Base-by-base conservation (phyloP, 169 alveolate genomes). In the Eimeria necatrix region DNA sequence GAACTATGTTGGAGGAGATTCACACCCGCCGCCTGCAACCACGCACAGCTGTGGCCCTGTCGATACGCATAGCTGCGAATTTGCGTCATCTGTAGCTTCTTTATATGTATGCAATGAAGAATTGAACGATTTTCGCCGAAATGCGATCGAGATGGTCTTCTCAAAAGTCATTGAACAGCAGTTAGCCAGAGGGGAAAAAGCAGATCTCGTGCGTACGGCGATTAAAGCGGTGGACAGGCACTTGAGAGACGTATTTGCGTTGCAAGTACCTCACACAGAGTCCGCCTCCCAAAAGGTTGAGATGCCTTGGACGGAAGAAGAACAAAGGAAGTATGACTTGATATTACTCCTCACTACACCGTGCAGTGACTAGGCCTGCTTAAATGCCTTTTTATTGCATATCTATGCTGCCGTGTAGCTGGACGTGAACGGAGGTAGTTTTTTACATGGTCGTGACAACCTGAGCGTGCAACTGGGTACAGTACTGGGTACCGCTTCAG, bases 231-330 rank as follows among this genome's bases (percentile, higher is more conserved):
- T 90, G 61, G 94, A 90, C 80, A 24, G 94, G 22, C 88, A 90
- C 94, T 3, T 90, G 64, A 26, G 64, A 76, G 73, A 48, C 10
- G 59, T 90, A 22, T 90, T 90, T n/a, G 81, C 48, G n/a, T 61
- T 90, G n/a, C 91, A 71, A 32, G 4, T 56, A 51, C 9, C 93
- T 12, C 70, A 61, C 32, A 26, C 26, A 48, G 83, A 4, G 18
- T 80, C 84, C 7, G 22, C 53, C 26, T 16, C 56, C 3, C 61
- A 41, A 60, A 78, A 51, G 84, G 51, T 20, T 7, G 91, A 91
- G 32, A 3, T 32, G 76, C 59, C 91, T 4, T 91, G 95, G 95
- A 91, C 96, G 52, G 73, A 46, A 22, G 91, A 83, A 12, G 93
- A 93, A 64, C 93, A 86, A 22, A 52, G 20, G 73, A 93, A 73